Evolutionary conservation across 345 rosid genomes (phyloP).

Genomic region (Streptanthus diversifolius): DNA sequence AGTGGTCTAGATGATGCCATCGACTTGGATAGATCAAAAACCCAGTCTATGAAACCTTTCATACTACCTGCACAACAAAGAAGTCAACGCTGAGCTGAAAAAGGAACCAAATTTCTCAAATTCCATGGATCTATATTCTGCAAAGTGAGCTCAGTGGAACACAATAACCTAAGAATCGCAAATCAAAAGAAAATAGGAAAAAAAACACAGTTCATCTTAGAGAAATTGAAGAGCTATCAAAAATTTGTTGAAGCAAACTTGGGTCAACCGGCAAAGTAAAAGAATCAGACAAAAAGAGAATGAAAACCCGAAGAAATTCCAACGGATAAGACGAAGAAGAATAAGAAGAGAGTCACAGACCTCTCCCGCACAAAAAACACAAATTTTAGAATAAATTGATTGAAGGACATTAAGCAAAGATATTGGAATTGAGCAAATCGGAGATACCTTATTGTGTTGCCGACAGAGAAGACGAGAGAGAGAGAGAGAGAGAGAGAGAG

Average conservation of each 20-base stretch:
- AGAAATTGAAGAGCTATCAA: not conserved
- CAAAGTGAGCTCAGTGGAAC: not conserved
- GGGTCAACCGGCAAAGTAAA: not conserved
- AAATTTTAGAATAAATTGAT: not conserved
- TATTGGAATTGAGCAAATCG: not conserved
- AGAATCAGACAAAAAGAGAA: not conserved
- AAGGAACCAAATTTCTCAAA: not conserved
- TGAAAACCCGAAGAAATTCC: not conserved
- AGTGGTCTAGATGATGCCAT: slow-evolving; percentile 64
- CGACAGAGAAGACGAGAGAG: not conserved
- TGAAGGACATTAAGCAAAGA: not conserved
- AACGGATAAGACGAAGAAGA: not conserved
- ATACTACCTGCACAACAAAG: slow-evolving; percentile 32
- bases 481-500: slow-evolving; percentile 19
- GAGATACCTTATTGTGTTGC: not conserved
- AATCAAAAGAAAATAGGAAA: not conserved
- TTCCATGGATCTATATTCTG: not conserved
- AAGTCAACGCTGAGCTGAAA: not conserved
- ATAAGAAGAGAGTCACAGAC: not conserved
- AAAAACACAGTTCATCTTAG: not conserved
- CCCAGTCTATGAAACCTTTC: slow-evolving; percentile 86
- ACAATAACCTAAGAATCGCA: not conserved
- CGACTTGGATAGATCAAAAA: slow-evolving; percentile 50
- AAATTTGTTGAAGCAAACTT: too few relatives aligned
- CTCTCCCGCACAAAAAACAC: not conserved